Conservation (phyloP, 331 rosid genomes). For the Phaseolus coccineus region DNA sequence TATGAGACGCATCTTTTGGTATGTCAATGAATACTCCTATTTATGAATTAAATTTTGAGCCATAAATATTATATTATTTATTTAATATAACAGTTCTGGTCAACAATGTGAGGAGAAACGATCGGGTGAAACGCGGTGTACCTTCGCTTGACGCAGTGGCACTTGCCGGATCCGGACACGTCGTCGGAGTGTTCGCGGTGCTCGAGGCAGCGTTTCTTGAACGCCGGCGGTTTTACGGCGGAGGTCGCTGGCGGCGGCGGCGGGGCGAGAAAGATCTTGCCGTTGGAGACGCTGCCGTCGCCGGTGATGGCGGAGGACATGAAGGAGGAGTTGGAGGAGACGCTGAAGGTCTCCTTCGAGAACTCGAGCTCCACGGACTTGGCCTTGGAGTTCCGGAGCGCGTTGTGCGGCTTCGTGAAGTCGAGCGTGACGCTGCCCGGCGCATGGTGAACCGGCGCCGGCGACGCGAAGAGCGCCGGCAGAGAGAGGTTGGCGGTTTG, state of each 20-base stretch:
- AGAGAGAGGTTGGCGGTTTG: not conserved
- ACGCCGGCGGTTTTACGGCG: slow-evolving; percentile 76
- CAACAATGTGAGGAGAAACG: not conserved
- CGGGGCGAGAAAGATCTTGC: slow-evolving; percentile 69
- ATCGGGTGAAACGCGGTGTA: slow-evolving; percentile 33
- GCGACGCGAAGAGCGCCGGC: not conserved
- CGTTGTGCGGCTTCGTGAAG: slow-evolving; percentile 69
- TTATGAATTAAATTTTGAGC: not conserved
- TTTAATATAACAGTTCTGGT: not conserved
- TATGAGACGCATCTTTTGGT: not conserved
- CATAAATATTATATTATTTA: not conserved
- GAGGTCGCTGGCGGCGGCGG: slow-evolving; percentile 50
- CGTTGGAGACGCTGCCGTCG: slow-evolving; percentile 94
- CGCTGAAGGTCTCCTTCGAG: slow-evolving; percentile 78
- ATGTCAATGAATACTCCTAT: not conserved
- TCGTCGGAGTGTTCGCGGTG: slow-evolving; percentile 76
- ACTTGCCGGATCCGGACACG: slow-evolving; percentile 71
- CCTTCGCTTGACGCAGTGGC: slow-evolving; percentile 96
- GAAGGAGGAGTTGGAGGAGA: slow-evolving; percentile 87
- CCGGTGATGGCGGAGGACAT: slow-evolving; percentile 97
- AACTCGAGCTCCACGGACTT: slow-evolving; percentile 77
- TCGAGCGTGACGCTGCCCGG: slow-evolving; percentile 69
- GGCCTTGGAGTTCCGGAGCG: slow-evolving; percentile 45
- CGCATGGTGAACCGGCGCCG: slow-evolving; percentile 41
- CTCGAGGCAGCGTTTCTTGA: slow-evolving; percentile 81